A percentile compares a stretch with the other conserved stretches of the same genome.
phyloP scores from a whole-genome alignment of 495 filamentous ascomycete genomes.

The Amniculicola lignicola region DNA sequence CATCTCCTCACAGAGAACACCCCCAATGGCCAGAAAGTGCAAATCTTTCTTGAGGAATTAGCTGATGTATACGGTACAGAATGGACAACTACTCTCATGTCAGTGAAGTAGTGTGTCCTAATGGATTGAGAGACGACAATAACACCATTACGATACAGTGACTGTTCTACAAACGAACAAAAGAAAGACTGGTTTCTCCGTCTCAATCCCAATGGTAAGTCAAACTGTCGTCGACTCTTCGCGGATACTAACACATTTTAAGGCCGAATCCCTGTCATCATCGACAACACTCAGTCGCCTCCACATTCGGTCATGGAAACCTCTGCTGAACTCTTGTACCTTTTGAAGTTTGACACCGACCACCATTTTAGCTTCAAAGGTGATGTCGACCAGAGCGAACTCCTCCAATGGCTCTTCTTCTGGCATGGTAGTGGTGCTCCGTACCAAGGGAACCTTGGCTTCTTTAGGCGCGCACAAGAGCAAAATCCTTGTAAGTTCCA shows the following conservation, averaged over 20 bases:
- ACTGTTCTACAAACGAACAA: conserved; percentile 49
- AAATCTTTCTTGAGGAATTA: conserved; percentile 42
- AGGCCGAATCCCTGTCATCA: conserved; percentile 51
- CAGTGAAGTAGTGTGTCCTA: neutral
- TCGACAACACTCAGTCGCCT: conserved; percentile 51
- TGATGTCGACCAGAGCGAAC: conserved; percentile 44
- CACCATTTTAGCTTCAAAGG: conserved; percentile 47
- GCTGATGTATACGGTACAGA: conserved; percentile 50
- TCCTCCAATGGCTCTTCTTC: conserved; percentile 50
- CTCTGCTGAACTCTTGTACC: conserved; percentile 52
- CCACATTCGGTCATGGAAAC: conserved; percentile 55
- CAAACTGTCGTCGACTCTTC: neutral
- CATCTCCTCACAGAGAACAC: conserved; percentile 44
- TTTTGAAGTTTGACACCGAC: conserved; percentile 51
- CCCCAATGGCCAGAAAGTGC: conserved; percentile 42
- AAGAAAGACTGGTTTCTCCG: conserved; percentile 60
- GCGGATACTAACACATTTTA: neutral
- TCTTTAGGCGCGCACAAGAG: conserved; percentile 46
- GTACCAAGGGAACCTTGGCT: conserved; percentile 44
- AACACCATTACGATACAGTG: conserved; percentile 41
- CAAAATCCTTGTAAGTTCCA: conserved; percentile 46
- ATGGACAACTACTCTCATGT: conserved; percentile 52
- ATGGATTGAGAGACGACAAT: neutral
- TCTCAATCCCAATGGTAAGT: conserved; percentile 47
- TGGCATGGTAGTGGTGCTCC: conserved; percentile 51